Evolutionary conservation across 345 rosid genomes (phyloP).

Genomic region (Aquilaria malaccensis): DNA sequence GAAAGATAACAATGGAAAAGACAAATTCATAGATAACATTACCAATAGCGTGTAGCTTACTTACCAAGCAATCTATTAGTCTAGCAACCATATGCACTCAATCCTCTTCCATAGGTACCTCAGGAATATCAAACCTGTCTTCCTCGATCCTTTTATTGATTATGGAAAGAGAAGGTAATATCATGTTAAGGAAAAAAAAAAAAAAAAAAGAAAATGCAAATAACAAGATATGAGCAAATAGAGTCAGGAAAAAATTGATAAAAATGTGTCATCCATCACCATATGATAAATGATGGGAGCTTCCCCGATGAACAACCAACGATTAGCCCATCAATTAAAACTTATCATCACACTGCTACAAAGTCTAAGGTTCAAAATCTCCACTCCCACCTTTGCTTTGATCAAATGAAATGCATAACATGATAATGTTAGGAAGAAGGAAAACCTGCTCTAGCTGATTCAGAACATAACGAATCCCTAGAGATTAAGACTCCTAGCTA

Average conservation of each 20-base stretch:
- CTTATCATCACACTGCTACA: too few species aligned
- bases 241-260: background rate
- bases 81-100: slow-evolving; percentile 16
- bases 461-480: too few species aligned
- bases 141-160: slow-evolving; percentile 72
- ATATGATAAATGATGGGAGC: background rate
- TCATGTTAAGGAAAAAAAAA: slow-evolving; percentile 49
- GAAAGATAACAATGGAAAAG: too few species aligned
- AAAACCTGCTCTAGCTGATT: too few species aligned
- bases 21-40: too few species aligned
- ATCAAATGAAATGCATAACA: too few species aligned
- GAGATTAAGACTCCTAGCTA: too few species aligned
- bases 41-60: background rate
- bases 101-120: slow-evolving; percentile 98
- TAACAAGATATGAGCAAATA: background rate
- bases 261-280: background rate
- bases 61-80: slow-evolving; percentile 2
- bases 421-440: too few species aligned
- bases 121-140: slow-evolving; percentile 93
- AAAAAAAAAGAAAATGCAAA: background rate
- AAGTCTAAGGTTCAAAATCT: too few species aligned
- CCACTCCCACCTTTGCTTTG: too few species aligned
- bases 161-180: slow-evolving; percentile 44
- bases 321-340: too few species aligned
- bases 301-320: background rate